Evolutionary conservation across 2,329 filamentous ascomycete genomes (phyloP).

Genomic region (Colletotrichum salicis): DNA sequence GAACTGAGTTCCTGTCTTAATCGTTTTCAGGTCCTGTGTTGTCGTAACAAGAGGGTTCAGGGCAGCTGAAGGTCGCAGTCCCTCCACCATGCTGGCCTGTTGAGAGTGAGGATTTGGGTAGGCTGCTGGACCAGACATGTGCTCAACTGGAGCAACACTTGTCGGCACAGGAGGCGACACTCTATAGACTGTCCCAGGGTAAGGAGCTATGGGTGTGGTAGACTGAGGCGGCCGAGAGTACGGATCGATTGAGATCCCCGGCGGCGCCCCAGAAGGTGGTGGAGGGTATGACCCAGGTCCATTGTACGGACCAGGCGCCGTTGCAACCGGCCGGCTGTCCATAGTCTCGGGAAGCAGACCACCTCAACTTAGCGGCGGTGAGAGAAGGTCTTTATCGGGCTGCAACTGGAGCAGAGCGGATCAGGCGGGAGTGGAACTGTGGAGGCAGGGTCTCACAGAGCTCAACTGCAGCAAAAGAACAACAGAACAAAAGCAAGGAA

Average conservation of each 20-base stretch:
- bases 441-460: neutral
- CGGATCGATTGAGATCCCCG: neutral
- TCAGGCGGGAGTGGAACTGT: neutral
- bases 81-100: conserved; percentile 14
- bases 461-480: neutral
- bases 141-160: conserved; percentile 12
- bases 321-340: conserved; percentile 14
- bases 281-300: conserved; percentile 20
- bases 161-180: conserved; percentile 12
- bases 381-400: neutral
- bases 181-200: conserved; percentile 10
- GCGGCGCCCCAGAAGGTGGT: conserved; percentile 12
- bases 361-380: conserved; percentile 16
- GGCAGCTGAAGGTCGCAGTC: conserved; percentile 19
- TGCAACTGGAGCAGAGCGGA: neutral
- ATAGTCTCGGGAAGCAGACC: conserved; percentile 1
- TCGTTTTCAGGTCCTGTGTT: conserved; percentile 44
- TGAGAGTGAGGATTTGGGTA: conserved; percentile 24
- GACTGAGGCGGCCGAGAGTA: conserved; percentile 13
- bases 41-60: conserved; percentile 34
- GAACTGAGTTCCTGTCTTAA: conserved; percentile 49
- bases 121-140: conserved; percentile 26
- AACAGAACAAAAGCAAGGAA: neutral
- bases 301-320: conserved; percentile 13
- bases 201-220: neutral